Percentiles rank a stretch among this genome's conserved stretches.
Conservation (phyloP, 75 land plant species). For the Sequoia sempervirens region DNA sequence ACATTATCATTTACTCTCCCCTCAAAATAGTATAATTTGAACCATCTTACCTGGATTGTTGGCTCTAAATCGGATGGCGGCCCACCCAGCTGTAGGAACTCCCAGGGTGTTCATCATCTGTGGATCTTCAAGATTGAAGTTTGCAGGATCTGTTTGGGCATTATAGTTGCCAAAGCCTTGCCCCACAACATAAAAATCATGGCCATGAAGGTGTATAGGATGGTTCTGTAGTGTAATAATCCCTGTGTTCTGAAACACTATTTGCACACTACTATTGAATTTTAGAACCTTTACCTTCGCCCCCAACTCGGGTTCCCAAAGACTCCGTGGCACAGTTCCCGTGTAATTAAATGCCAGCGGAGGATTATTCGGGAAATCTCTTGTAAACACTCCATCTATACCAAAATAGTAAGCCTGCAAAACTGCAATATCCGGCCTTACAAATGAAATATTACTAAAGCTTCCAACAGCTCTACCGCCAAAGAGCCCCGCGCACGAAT, state of each 20-base stretch:
- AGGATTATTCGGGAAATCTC: constrained; percentile 22
- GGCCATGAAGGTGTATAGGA: constrained; percentile 53
- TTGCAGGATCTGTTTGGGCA: too few relatives aligned
- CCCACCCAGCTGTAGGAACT: too few relatives aligned
- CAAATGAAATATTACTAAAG: constrained; percentile 2
- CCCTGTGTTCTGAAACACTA: constrained; percentile 45
- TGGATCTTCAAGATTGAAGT: too few relatives aligned
- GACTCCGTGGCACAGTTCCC: neutral
- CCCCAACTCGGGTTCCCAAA: constrained; percentile 11
- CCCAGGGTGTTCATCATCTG: too few relatives aligned
- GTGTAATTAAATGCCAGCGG: constrained; percentile 21
- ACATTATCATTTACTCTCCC: too few relatives aligned
- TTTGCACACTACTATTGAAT: constrained; percentile 31
- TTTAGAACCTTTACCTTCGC: constrained; percentile 29
- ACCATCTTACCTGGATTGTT: too few relatives aligned
- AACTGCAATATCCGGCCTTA: neutral
- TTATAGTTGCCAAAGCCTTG: too few relatives aligned
- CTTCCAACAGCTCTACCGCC: neutral
- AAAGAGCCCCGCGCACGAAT: neutral
- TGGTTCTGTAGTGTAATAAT: constrained; percentile 30
- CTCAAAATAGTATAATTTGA: too few relatives aligned
- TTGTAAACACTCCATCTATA: constrained; percentile 15
- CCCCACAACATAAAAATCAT: constrained; percentile 14
- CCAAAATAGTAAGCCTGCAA: constrained; percentile 15
- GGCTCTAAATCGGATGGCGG: too few relatives aligned